These are phyloP conservation scores for Xerocomellus dryophilus DNA, from an alignment of 768 basidiomycete species.

Conservation along the genomic window DNA sequence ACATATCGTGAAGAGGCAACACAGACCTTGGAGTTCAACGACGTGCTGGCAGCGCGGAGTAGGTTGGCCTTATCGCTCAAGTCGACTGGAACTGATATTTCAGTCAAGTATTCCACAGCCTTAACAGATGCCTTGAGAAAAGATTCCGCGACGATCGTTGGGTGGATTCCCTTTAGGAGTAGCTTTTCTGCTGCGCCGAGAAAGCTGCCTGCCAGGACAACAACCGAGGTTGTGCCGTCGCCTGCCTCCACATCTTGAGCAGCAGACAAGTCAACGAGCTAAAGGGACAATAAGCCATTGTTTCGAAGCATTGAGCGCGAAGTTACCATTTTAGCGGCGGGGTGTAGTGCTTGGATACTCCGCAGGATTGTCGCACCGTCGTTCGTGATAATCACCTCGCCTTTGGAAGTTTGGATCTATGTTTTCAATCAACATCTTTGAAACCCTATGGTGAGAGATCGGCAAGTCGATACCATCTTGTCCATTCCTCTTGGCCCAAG, in stretches of 20 bases:
- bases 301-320: not conserved
- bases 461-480: constrained; percentile 75
- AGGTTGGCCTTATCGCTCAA: constrained; percentile 82
- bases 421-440: constrained; percentile 10
- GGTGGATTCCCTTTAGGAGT: constrained; percentile 95
- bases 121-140: constrained; percentile 92
- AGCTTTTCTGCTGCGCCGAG: constrained; percentile 96
- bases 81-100: constrained; percentile 90
- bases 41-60: constrained; percentile 90
- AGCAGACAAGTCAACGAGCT: constrained; percentile 96
- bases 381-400: constrained; percentile 97
- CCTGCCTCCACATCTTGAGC: constrained; percentile 99
- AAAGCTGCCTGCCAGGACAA: constrained; percentile 91
- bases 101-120: constrained; percentile 89
- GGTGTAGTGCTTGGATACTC: constrained; percentile 93
- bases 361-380: constrained; percentile 98
- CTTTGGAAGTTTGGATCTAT: constrained; percentile 93
- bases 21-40: constrained; percentile 89
- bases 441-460: constrained; percentile 11
- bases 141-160: constrained; percentile 93
- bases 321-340: constrained; percentile 93
- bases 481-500: constrained; percentile 98
- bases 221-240: constrained; percentile 97
- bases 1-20: not conserved
- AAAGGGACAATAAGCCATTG: constrained; percentile 7